These are phyloP conservation scores for Poterioochromonas sp. DNA, from an alignment of 352 stramenopile genomes.

Conservation along the genomic window DNA sequence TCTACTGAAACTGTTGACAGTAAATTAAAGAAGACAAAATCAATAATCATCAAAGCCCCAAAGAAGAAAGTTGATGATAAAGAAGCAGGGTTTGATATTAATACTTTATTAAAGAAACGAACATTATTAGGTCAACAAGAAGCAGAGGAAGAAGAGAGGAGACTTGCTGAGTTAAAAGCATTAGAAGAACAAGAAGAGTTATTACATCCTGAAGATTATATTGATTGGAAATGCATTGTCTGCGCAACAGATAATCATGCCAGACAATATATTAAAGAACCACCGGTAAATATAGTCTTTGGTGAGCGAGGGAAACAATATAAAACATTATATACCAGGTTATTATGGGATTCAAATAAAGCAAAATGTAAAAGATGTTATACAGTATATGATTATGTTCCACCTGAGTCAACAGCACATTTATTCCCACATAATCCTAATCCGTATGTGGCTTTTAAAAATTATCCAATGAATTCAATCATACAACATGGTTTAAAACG, in stretches of 20 bases:
- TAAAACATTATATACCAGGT: constrained; percentile 16
- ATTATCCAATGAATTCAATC: constrained; percentile 21
- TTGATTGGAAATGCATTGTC: constrained; percentile 16
- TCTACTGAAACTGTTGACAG: neutral
- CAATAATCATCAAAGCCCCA: neutral
- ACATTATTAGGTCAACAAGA: neutral
- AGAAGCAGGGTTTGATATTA: neutral
- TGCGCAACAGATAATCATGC: constrained; percentile 18
- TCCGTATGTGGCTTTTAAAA: constrained; percentile 15
- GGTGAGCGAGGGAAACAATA: constrained; percentile 5
- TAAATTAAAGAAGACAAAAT: neutral
- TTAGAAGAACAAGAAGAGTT: neutral
- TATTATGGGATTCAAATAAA: constrained; percentile 21
- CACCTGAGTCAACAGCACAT: constrained; percentile 1
- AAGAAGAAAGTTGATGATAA: neutral
- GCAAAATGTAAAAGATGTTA: constrained; percentile 5
- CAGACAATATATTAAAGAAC: constrained; percentile 21
- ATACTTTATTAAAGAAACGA: neutral
- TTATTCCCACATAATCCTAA: constrained; percentile 27
- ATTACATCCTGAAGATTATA: neutral
- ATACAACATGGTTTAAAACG: constrained; percentile 15
- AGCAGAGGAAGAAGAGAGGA: neutral
- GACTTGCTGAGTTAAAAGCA: neutral
- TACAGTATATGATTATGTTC: constrained; percentile 20
- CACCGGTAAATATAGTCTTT: constrained; percentile 16